Percentiles rank a stretch among this genome's conserved stretches.
Conservation (phyloP, 2,329 filamentous ascomycete species). For the Ascochyta clinopodiicola region DNA sequence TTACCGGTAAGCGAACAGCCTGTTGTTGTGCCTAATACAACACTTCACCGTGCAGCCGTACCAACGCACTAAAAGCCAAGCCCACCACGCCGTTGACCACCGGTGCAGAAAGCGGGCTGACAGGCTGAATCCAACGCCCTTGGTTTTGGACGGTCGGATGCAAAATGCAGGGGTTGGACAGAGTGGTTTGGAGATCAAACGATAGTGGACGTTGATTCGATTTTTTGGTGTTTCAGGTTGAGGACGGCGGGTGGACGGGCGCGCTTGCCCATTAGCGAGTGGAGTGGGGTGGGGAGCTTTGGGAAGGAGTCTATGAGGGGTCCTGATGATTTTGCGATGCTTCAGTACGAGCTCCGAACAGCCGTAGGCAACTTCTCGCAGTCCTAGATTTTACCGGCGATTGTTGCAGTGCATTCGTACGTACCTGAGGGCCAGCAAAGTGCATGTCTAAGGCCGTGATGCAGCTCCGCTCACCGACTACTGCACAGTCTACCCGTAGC, state of each 20-base stretch:
- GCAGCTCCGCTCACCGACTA: constrained; percentile 1
- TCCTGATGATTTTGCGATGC: constrained; percentile 1
- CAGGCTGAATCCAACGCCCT: neutral
- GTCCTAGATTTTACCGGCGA: neutral
- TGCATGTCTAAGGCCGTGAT: neutral
- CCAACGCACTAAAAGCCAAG: constrained; percentile 6
- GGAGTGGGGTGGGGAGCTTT: constrained; percentile 2
- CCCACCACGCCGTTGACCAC: neutral
- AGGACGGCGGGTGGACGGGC: neutral
- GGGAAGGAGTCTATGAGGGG: constrained; percentile 8
- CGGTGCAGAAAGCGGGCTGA: constrained; percentile 1
- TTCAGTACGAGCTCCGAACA: neutral
- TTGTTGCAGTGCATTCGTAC: too few species aligned
- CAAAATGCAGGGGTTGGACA: constrained; percentile 13
- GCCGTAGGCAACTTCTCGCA: neutral
- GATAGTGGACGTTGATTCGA: constrained; percentile 9
- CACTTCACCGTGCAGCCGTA: constrained; percentile 8
- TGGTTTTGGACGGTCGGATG: constrained; percentile 4
- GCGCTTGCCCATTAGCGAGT: neutral
- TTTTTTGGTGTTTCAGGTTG: constrained; percentile 17
- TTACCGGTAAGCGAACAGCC: constrained; percentile 5
- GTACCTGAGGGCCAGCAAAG: too few species aligned
- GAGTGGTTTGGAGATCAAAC: constrained; percentile 16
- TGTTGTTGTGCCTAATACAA: constrained; percentile 11
- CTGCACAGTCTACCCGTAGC: neutral